Percentiles rank a stretch among this genome's conserved stretches.
phyloP scores from a whole-genome alignment of 306 rosid genomes.

The Lathyrus aphaca region DNA sequence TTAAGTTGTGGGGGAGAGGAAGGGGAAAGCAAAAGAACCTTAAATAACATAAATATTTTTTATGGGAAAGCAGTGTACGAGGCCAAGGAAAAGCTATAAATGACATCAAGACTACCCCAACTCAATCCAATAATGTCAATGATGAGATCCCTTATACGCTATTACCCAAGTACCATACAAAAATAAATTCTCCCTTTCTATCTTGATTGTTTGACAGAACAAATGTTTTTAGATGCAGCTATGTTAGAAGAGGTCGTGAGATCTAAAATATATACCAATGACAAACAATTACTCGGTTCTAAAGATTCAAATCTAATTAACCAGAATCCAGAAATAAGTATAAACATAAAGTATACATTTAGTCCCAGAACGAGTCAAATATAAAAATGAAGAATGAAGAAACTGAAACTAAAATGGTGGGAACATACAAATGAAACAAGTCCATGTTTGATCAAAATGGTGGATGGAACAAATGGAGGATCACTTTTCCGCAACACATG shows the following conservation, averaged over 20 bases:
- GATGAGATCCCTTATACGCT: not conserved
- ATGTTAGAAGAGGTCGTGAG: constrained; percentile 3
- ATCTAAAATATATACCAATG: constrained; percentile 7
- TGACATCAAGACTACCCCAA: not conserved
- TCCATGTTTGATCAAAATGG: constrained; percentile 84
- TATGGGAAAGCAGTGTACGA: not conserved
- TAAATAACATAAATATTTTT: not conserved
- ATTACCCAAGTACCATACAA: not conserved
- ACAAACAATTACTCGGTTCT: not conserved
- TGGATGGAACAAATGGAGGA: constrained; percentile 91
- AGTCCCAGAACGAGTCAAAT: constrained; percentile 11
- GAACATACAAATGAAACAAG: constrained; percentile 88
- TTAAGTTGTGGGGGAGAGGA: not conserved
- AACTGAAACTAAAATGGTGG: constrained; percentile 30
- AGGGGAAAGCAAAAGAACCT: not conserved
- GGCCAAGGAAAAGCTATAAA: not conserved
- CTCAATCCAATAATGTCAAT: not conserved
- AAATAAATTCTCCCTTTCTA: not conserved
- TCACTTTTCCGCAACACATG: constrained; percentile 95
- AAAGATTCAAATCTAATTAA: constrained; percentile 16
- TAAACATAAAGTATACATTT: constrained; percentile 11
- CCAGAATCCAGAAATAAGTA: constrained; percentile 22
- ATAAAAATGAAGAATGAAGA: constrained; percentile 20
- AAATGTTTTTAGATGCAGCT: constrained; percentile 17
- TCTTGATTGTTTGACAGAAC: not conserved